Evolutionary conservation across 768 basidiomycete genomes (phyloP).

Genomic region (Hygrocybe punicea): DNA sequence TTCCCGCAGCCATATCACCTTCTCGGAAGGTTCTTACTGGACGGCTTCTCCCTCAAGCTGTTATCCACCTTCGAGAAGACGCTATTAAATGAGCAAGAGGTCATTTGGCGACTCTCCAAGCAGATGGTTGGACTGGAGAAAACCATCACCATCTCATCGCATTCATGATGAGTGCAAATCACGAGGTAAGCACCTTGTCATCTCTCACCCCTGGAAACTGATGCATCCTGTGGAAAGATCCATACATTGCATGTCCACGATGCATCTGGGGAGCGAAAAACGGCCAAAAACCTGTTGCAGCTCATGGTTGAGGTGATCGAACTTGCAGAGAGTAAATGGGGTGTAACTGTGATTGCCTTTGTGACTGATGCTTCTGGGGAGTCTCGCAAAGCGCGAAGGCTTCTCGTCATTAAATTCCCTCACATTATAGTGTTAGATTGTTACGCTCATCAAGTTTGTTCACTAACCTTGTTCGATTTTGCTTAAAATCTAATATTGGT

Average conservation of each 20-base stretch:
- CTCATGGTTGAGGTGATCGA: no score
- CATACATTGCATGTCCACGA: conserved; percentile 22
- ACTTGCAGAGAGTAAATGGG: conserved; percentile 17
- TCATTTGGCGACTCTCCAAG: conserved; percentile 14
- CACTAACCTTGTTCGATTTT: conserved; percentile 12
- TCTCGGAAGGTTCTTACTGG: conserved; percentile 22
- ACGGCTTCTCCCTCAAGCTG: conserved; percentile 20
- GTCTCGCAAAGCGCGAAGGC: conserved; percentile 21
- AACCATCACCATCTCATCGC: conserved; percentile 28
- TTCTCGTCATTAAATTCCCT: no score
- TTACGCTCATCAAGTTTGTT: conserved; percentile 31
- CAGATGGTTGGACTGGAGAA: conserved; percentile 27
- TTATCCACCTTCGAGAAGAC: no score
- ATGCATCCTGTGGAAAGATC: no score
- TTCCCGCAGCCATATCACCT: conserved; percentile 29
- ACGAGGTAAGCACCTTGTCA: conserved; percentile 9
- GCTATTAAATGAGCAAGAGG: conserved; percentile 3
- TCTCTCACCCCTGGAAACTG: no score
- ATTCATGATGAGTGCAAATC: conserved; percentile 29
- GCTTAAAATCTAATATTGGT: not conserved
- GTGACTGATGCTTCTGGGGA: conserved; percentile 34
- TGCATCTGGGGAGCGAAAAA: conserved; percentile 22
- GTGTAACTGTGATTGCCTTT: conserved; percentile 18
- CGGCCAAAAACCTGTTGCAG: conserved; percentile 22
- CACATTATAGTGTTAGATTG: conserved; percentile 33